These are phyloP conservation scores for Ganoderma boninense DNA, from an alignment of 1,284 basidiomycete species.

Conservation along the genomic window DNA sequence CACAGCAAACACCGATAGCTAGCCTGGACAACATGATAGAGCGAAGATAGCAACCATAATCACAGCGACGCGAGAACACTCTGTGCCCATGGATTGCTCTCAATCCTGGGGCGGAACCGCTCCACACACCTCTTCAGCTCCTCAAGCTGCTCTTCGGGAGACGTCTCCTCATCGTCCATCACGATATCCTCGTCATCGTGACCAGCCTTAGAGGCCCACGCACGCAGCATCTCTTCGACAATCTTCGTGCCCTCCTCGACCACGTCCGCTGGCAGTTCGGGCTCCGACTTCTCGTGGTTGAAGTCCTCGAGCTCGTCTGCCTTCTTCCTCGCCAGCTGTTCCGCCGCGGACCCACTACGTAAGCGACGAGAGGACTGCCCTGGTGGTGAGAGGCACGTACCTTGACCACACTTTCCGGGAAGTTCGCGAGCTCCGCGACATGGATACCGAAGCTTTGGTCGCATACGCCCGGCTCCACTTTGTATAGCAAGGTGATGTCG, in stretches of 20 bases:
- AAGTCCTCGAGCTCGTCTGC: conserved; percentile 98
- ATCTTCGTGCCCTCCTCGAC: conserved; percentile 83
- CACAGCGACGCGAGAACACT: conserved; percentile 53
- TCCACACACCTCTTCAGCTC: conserved; percentile 73
- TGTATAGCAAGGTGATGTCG: conserved; percentile 95
- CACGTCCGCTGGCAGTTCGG: conserved; percentile 65
- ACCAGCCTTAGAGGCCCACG: conserved; percentile 65
- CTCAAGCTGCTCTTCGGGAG: conserved; percentile 67
- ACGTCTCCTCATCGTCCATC: conserved; percentile 58
- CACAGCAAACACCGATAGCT: conserved; percentile 23
- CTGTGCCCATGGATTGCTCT: conserved; percentile 82
- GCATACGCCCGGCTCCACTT: conserved; percentile 92
- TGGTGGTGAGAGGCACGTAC: conserved; percentile 46
- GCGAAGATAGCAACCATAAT: conserved; percentile 21
- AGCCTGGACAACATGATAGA: conserved; percentile 14
- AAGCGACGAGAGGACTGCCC: background rate
- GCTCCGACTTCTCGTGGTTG: conserved; percentile 53
- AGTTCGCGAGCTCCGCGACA: conserved; percentile 95
- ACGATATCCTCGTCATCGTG: conserved; percentile 61
- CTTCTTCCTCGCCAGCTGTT: conserved; percentile 90
- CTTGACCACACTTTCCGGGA: conserved; percentile 93
- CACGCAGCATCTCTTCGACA: conserved; percentile 81
- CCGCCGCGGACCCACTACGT: background rate
- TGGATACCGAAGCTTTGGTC: conserved; percentile 99
- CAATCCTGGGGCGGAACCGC: conserved; percentile 72